Base-by-base conservation (phyloP, 176 grass and related monocot species). In the Ensete ventricosum region DNA sequence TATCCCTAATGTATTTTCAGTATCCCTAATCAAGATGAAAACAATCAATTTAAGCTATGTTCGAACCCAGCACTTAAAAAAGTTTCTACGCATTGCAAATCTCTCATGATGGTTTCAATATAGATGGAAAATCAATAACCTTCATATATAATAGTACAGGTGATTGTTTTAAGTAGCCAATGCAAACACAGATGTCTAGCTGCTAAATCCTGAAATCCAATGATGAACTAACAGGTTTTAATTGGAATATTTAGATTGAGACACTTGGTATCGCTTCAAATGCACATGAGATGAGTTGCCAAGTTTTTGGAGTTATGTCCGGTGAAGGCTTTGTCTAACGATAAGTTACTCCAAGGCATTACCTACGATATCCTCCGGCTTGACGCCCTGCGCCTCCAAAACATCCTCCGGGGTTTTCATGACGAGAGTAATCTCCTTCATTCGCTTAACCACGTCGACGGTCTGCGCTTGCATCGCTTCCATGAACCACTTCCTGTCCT, bases 351-450 rank as follows among this genome's bases (percentile, higher is more conserved):
- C 48, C 17, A 11, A 51, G 20, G 4, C 17, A 34, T 70, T 79
- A 92, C 87, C 90, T 89, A 89, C 82, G 3, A 99, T 89, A 79
- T 94, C 91, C 22, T 83, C 84, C 1, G 82, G 77, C 29, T 86
- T 94, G 0, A 96, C 81, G 67, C 89, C 84, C 69, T 89, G 89
- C 63, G 91, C 78, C 22, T 88, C 67, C 27, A 94, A 55, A 69
- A 99, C 86, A 72, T 94, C 80, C 52, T 91, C 86, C 3, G 95
- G 95, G 70, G 95, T 99, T 75, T 62, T 87, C 95, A 99, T 94
- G 72, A 99, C 95, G 52, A 79, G 86, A 4, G 84, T 87, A 10
- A 99, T 99, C 82, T 99, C 91, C 76, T 99, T 91, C 95, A 94
- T 99, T 69, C 95, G 83, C 78, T 85, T 80, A 1, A 92, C 83